Evolutionary conservation across 2,329 filamentous ascomycete species (phyloP), one percentile per base, ranked within the genome.

Genomic region (Alternaria sp.): DNA sequence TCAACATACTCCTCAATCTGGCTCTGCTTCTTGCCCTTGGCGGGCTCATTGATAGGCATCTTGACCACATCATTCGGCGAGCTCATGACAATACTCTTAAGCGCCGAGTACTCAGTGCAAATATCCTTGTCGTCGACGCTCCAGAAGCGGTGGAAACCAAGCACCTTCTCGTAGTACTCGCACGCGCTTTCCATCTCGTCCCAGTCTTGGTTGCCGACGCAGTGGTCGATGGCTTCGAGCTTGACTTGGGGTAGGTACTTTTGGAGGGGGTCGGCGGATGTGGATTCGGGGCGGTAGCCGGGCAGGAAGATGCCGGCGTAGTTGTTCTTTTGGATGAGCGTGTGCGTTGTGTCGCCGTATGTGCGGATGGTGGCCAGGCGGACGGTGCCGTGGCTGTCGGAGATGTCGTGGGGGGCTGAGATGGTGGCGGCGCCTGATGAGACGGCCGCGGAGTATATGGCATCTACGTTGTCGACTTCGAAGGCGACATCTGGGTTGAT

Each of bases 41-140:
- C 95, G 2, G 95, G 95, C 83, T 97, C 94, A 84, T 97, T 97
- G 87, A 98, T 97, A 74, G 95, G 95, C 93, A 97, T 97, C 84
- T 97, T 97, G 81, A 97, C 93, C 5, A 91, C 80, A 61, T 95
- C 91, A 83, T 94, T 93, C 64, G 89, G 89, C 5, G 90, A 93
- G 45, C 91, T 88, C 93, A 97, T 97, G 77, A 97, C 95, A 74
- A 97, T 90, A 75, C 89, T 92, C 82, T 90, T 93, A 51, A 97
- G 86, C 10, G 95, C 93, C 1, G 91, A 93, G 86, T 93, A 97
- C 77, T 97, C 93, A 69, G 92, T 97, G 86, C 89, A 93, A 82
- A 97, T 96, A 78, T 96, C 89, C 71, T 89, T 91, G 85, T 97
- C 95, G 80, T 97, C 95, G 62, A 97, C 94, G 58, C 90, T 93